Percentiles rank a stretch among this genome's conserved stretches.
Conservation (phyloP, 192 early-diverging fungal genomes). For the Allomyces macrogynus region DNA sequence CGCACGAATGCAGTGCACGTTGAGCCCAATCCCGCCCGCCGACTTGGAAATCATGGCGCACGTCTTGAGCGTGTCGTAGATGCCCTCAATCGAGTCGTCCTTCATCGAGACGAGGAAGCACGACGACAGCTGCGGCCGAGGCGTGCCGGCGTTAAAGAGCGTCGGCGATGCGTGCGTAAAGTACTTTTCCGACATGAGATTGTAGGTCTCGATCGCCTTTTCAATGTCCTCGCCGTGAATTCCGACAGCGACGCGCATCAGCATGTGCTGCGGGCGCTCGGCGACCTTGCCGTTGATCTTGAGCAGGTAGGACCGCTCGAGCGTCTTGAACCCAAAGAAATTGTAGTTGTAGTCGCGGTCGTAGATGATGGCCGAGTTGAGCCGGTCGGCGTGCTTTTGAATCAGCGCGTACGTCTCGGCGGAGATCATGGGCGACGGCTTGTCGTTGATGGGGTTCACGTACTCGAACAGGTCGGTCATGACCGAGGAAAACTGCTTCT, state of each 20-base stretch:
- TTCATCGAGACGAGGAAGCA: conserved; percentile 93
- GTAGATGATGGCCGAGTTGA: conserved; percentile 93
- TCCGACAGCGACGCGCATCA: conserved; percentile 94
- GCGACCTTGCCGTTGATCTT: conserved; percentile 65
- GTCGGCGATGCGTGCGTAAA: conserved; percentile 85
- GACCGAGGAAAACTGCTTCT: conserved; percentile 57
- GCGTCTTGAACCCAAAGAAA: conserved; percentile 98
- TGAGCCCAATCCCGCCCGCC: conserved; percentile 93
- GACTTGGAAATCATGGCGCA: conserved; percentile 95
- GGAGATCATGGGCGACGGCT: conserved; percentile 79
- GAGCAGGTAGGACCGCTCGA: conserved; percentile 85
- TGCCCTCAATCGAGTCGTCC: conserved; percentile 94
- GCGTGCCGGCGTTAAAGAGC: conserved; percentile 94
- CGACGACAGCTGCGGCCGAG: conserved; percentile 77
- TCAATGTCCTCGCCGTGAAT: conserved; percentile 85
- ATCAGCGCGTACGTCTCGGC: conserved; percentile 47
- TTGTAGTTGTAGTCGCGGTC: conserved; percentile 93
- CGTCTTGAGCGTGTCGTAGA: conserved; percentile 88
- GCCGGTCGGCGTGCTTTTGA: conserved; percentile 47
- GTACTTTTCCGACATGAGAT: conserved; percentile 78
- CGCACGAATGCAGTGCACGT: conserved; percentile 90
- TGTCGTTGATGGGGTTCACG: conserved; percentile 73
- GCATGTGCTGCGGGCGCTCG: conserved; percentile 91
- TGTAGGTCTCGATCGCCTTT: conserved; percentile 85
- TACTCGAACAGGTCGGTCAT: conserved; percentile 69